Conservation (phyloP, 129 eudicot species). For the Flaveria robusta region DNA sequence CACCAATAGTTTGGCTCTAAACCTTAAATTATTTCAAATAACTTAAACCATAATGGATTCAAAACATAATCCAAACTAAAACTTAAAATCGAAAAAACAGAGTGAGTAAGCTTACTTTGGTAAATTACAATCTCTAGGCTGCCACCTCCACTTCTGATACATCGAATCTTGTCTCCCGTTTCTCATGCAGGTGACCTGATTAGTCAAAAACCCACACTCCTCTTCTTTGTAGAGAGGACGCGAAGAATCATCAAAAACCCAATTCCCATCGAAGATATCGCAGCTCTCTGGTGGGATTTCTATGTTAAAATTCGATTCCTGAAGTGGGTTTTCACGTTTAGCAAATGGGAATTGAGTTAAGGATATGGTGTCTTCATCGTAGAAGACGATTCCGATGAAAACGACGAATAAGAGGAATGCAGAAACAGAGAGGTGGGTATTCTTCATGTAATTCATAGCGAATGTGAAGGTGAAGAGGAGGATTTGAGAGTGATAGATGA, state of each 20-base stretch:
- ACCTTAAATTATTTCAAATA: conserved; percentile 33
- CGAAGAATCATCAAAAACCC: conserved; percentile 79
- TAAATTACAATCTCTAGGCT: conserved; percentile 83
- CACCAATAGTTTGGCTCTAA: conserved; percentile 32
- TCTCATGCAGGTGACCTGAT: conserved; percentile 77
- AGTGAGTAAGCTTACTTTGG: conserved; percentile 60
- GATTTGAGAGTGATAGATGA: conserved; percentile 29
- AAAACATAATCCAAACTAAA: neutral
- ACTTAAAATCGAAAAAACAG: neutral
- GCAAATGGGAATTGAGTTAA: conserved; percentile 62
- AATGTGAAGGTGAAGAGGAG: neutral
- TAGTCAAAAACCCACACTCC: conserved; percentile 72
- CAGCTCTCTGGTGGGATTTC: conserved; percentile 73
- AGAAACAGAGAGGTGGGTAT: conserved; percentile 57
- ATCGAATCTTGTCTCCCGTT: conserved; percentile 75
- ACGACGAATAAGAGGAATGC: conserved; percentile 54
- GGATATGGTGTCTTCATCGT: conserved; percentile 76
- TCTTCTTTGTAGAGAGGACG: conserved; percentile 78
- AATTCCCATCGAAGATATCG: conserved; percentile 70
- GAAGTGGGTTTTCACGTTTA: neutral
- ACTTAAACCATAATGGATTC: neutral
- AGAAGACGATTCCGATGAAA: conserved; percentile 65
- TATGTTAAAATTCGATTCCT: conserved; percentile 4
- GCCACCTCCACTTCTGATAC: conserved; percentile 94
- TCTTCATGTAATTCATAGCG: conserved; percentile 58